Evolutionary conservation across 1,284 basidiomycete species (phyloP), one percentile per base, ranked within the genome.

Genomic region (Malassezia globosa): DNA sequence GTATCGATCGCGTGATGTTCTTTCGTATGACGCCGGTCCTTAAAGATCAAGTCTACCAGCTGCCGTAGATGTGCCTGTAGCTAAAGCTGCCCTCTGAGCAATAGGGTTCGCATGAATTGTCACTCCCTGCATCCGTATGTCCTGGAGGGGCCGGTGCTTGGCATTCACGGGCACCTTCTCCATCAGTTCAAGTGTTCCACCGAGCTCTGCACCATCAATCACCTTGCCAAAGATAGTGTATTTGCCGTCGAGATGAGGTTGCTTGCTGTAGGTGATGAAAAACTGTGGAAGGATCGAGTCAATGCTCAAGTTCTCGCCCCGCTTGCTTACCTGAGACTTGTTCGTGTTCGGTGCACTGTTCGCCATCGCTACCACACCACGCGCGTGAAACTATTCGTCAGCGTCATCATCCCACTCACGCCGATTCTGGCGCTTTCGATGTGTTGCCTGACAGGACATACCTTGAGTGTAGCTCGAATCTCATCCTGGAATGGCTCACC

Each of bases 81-180:
- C 29, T 11, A 16, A 44, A 24, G 46, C 43, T 18, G 59, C 61
- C 43, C 58, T 61, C 23, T 87, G 82, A 22, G 87, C 87, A 51
- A 89, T 80, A 7, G 92, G 92, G 72, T 97, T 97, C 26, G 90
- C 85, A 69, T 97, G 92, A 26, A 96, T 84, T 8, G 86, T 89
- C 31, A 94, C 87, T 66, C 80, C 77, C 25, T 78, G 80, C 55
- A 94, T 75, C 64, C 80, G 84, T 69, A 96, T 84, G 64, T 94
- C 88, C 44, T 77, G 79, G 22, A 87, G 72, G 0, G 92, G 92
- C 49, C 86, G 75, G 72, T 90, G 87, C 75, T 95, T 97, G 45
- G 81, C 79, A 69, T 82, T 88, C 38, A 96, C 90, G 0, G 87
- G 87, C 0, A 83, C 82, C 23, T 82, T 81, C 70, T 97, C 92